Evolutionary conservation across 2,329 filamentous ascomycete species (phyloP).

Genomic region (Decorospora gaudefroyi): DNA sequence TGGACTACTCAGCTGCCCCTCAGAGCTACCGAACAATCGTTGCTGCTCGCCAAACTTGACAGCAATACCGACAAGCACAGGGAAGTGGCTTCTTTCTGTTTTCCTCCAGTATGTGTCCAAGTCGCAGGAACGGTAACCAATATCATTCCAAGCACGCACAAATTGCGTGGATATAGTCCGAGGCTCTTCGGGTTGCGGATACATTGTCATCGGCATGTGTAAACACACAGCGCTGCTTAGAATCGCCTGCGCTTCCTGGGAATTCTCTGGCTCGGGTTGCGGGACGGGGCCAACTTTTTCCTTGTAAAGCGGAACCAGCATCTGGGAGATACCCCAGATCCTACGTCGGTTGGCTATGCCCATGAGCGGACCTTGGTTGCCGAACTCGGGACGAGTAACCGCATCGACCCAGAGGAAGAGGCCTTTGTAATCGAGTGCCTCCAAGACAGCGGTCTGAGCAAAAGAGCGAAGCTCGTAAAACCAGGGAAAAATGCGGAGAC

Average conservation of each 20-base stretch:
- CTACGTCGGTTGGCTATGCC: conserved; percentile 41
- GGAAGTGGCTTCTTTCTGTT: neutral
- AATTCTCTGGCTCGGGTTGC: conserved; percentile 1
- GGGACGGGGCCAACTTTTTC: neutral
- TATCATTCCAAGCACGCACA: conserved; percentile 17
- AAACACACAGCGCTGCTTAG: conserved; percentile 2
- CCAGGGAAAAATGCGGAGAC: conserved; percentile 18
- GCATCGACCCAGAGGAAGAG: conserved; percentile 31
- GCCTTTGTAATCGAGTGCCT: conserved; percentile 21
- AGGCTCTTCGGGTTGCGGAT: conserved; percentile 10
- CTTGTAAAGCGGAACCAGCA: conserved; percentile 10
- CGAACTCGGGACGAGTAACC: conserved; percentile 19
- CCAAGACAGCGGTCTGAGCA: neutral
- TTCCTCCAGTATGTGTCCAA: conserved; percentile 24
- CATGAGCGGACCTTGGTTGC: conserved; percentile 32
- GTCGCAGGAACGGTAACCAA: conserved; percentile 10
- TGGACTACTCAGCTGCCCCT: neutral
- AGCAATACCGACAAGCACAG: conserved; percentile 15
- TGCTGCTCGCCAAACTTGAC: conserved; percentile 9
- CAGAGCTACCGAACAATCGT: conserved; percentile 17
- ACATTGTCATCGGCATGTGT: conserved; percentile 14
- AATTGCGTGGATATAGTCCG: conserved; percentile 12
- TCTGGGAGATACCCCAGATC: conserved; percentile 31
- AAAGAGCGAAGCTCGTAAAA: conserved; percentile 17
- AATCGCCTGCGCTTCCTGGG: conserved; percentile 14